Evolutionary conservation across 2,329 filamentous ascomycete genomes (phyloP), one percentile per base, ranked within the genome.

Genomic region (Fusarium xyrophilum): DNA sequence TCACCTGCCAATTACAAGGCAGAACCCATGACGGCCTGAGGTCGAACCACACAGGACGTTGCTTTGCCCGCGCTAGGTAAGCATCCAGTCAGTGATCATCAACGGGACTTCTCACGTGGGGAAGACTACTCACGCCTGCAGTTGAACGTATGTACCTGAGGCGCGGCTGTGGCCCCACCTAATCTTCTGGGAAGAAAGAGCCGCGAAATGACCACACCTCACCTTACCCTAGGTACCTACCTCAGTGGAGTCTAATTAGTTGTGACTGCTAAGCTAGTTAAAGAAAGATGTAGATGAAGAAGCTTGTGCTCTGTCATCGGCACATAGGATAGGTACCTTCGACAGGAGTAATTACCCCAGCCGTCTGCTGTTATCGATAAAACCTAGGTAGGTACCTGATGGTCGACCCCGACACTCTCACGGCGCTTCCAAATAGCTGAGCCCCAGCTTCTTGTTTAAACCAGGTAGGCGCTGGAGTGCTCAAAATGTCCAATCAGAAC

Each of bases 121-220:
- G 55, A 39, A 56, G 56, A 33, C 35, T 51, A 17, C 15, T 8
- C 17, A 47, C 21, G 43, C 33, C 44, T 40, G 25, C 25, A 44
- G 53, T 17, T 36, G 63, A n/a, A n/a, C n/a, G n/a, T n/a, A 64
- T 48, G 72, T 74, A 74, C 58, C 59, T 36, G 57, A 63, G 51
- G 64, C 72, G 67, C 72, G 72, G 70, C 70, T 71, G 67, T 60
- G 40, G 62, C 58, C 60, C 67, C 68, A 66, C 68, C 67, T 50
- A 39, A 36, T 47, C 17, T 43, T 28, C 35, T 48, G 32, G 60
- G 48, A 60, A 57, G 55, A 53, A 55, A 73, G 71, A 73, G 69
- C 71, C 69, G 67, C 69, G 60, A 59, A 63, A 54, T 54, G 57
- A 73, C 69, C 53, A 69, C 70, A 69, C 28, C 19, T 53, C 50